Percentiles rank a stretch among this genome's conserved stretches.
Evolutionary conservation across 2,329 filamentous ascomycete species (phyloP).

Genomic region (Cryoendolithus antarcticus): DNA sequence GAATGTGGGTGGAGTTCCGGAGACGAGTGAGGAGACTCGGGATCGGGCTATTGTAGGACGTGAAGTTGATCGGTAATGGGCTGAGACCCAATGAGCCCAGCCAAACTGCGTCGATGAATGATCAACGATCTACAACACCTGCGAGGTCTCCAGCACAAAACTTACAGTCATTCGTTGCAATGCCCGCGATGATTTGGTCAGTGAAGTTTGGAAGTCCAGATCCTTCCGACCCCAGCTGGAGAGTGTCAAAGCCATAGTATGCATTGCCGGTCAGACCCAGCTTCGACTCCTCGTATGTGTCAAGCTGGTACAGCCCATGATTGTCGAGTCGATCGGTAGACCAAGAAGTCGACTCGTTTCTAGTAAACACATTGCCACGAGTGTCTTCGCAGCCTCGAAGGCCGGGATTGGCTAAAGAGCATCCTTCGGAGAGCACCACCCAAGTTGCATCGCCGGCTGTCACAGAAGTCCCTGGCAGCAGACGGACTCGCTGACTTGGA

Average conservation of each 20-base stretch:
- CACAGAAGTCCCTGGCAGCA: slow-evolving; percentile 15
- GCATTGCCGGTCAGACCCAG: slow-evolving; percentile 15
- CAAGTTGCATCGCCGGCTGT: slow-evolving; percentile 12
- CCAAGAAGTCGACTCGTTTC: slow-evolving; percentile 24
- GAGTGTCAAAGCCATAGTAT: slow-evolving; percentile 26
- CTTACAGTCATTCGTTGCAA: slow-evolving; percentile 17
- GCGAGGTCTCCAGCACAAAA: no score
- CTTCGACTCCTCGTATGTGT: slow-evolving; percentile 11
- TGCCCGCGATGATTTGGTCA: slow-evolving; percentile 22
- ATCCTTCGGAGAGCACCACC: slow-evolving; percentile 14
- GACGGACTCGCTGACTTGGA: slow-evolving; percentile 21
- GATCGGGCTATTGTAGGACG: slow-evolving; percentile 5
- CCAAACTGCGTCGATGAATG: slow-evolving; percentile 12
- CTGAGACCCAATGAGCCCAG: slow-evolving; percentile 23
- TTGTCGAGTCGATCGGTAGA: slow-evolving; percentile 22
- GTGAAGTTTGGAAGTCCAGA: slow-evolving; percentile 13
- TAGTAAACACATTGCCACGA: slow-evolving; percentile 18
- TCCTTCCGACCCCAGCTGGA: slow-evolving; percentile 13
- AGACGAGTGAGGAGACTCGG: slow-evolving; percentile 13
- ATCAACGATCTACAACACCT: no score
- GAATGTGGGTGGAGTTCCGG: slow-evolving; percentile 8
- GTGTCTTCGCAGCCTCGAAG: slow-evolving; percentile 13
- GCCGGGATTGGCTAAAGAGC: slow-evolving; percentile 10
- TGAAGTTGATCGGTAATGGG: slow-evolving; percentile 12
- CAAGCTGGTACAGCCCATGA: slow-evolving; percentile 18